Base-by-base conservation (phyloP, 805 yeast species). In the Lipomyces chichibuensis region DNA sequence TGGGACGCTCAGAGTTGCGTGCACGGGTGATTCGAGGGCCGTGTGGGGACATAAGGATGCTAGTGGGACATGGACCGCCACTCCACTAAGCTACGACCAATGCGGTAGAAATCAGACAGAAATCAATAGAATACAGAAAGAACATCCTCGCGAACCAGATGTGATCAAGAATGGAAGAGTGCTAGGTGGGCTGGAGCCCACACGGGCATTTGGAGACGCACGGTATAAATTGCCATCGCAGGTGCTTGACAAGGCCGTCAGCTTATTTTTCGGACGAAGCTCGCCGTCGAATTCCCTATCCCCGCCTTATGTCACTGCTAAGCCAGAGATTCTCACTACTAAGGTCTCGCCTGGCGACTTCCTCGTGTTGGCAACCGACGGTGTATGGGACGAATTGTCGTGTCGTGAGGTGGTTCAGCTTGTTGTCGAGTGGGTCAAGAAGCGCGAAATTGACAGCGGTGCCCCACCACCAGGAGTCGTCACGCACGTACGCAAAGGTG, bases 281-380 rank as follows among this genome's bases (percentile, higher is more conserved):
- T 74, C 79, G 20, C 85, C 90, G 29, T 81, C 81, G 55, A 96
- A 96, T 39, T 85, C 85, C 62, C 85, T 86, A 72, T 89, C 97
- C 1, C 99, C 99, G 2, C 99, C 99, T 0, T 95, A 95, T 77
- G 98, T 95, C 49, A 95, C 99, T 0, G 98, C 99, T 0, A 93
- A 89, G 77, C 99, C 99, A 0, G 73, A 65, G 46, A 96, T 90
- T 35, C 83, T 93, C 32, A 89, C 97, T 2, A 88, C 97, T 1
- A 89, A 93, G 13, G 86, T 88, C 74, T 84, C 93, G 60, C 83
- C 84, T 60, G 88, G 90, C 71, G 95, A 92, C 75, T 95, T 95
- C 74, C 80, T 95, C 76, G 97, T 95, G 39, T 82, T 95, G 85
- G 99, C 94, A 0, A 88, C 96, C 25, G 99, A 95, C 79, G 99